A percentile compares a stretch with the other conserved stretches of the same genome.
phyloP scores from a whole-genome alignment of 805 yeast species.

The Lipomyces yamanashiensis region DNA sequence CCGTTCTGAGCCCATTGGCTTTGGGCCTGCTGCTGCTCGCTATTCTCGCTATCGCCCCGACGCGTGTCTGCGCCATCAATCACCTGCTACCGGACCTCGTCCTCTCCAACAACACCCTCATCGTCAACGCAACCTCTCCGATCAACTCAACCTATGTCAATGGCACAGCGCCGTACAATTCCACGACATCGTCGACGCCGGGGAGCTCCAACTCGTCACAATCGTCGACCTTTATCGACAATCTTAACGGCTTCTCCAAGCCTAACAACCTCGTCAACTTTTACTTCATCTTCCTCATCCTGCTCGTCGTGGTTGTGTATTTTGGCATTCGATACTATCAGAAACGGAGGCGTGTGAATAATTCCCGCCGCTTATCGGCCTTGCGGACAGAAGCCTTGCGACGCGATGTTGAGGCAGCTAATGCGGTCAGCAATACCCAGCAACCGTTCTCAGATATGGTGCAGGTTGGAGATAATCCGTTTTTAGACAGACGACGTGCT shows the following conservation, averaged over 20 bases:
- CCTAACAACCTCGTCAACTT: constrained; percentile 31
- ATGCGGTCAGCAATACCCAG: background rate
- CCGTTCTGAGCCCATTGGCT: background rate
- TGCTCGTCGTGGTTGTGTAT: constrained; percentile 25
- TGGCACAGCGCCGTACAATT: background rate
- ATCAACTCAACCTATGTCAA: background rate
- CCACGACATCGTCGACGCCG: constrained; percentile 7
- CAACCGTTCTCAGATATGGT: constrained; percentile 14
- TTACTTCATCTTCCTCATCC: constrained; percentile 28
- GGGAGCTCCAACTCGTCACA: constrained; percentile 13
- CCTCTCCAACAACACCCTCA: background rate
- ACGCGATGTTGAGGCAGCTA: constrained; percentile 24
- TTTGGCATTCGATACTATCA: constrained; percentile 24
- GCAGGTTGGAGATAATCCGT: constrained; percentile 1
- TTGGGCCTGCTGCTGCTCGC: background rate
- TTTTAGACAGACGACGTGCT: background rate
- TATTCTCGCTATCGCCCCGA: constrained; percentile 1
- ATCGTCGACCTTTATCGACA: constrained; percentile 17
- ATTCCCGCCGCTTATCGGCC: background rate
- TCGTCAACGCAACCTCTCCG: background rate
- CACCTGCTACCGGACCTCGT: constrained; percentile 13
- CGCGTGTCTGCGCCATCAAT: constrained; percentile 5
- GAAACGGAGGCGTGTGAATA: constrained; percentile 18
- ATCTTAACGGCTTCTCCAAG: constrained; percentile 26
- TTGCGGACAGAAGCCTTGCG: constrained; percentile 25